Base-by-base conservation (phyloP, 495 filamentous ascomycete species). In the Penicillium canariense region DNA sequence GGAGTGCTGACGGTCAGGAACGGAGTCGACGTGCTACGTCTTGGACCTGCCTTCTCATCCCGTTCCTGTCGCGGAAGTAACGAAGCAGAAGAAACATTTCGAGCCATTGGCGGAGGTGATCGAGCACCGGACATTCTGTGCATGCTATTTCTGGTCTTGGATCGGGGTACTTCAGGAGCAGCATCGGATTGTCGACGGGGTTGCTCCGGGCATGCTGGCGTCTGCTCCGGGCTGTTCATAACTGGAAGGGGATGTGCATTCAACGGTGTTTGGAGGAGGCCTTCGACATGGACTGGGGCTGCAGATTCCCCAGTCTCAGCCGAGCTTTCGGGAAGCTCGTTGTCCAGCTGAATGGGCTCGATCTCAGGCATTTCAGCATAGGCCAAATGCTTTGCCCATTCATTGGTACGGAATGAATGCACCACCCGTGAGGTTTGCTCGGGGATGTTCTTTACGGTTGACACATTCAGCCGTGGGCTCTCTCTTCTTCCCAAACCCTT, bases 361-460 rank as follows among this genome's bases (percentile, higher is more conserved):
- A 83, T 60, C n/a, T 88, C 85, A 22, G 90, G 91, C 4, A 69
- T 72, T 15, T 96, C 93, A 4, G 93, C 93, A 36, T 78, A 71
- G 26, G 84, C 82, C 17, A 96, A 73, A 69, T 96, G 90, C 63
- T 96, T 96, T 0, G 92, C 91, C 93, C 93, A 97, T 73, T 97
- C 92, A 59, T 96, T 96, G 5, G 91, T 97, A 42, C 93, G 83
- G 61, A 94, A 97, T 0, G 86, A 88, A 63, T 88, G 76, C 0
- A 90, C 84, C 10, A 96, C 77, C 48, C 78, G 86, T 1, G 92
- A 92, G 26, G 70, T 70, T 35, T 72, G 74, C 17, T 65, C 65
- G 10, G 75, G 73, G 35, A 78, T 60, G 6, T 57, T 48, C n/a
- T 75, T 65, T 34, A 78, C 66, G 1, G 69, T 69, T 25, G 68